phyloP scores from a whole-genome alignment of 306 rosid genomes.

The Prunus mongolica region DNA sequence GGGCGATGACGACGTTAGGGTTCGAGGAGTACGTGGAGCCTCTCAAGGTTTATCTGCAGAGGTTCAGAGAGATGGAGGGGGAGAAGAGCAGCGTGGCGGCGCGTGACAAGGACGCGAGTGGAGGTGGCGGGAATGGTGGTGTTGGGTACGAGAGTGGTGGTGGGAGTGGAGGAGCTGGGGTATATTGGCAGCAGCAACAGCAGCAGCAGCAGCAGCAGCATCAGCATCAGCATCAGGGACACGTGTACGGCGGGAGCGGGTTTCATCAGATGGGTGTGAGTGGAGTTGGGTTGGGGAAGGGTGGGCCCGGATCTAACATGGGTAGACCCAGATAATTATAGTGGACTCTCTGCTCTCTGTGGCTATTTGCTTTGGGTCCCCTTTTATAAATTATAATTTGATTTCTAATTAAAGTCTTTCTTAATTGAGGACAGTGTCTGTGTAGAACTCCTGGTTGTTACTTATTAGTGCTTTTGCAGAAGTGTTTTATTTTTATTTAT shows the following conservation, averaged over 20 bases:
- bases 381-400: not conserved
- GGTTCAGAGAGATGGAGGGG: constrained; percentile 78
- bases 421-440: not conserved
- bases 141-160: constrained; percentile 27
- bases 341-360: not conserved
- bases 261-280: constrained; percentile 51
- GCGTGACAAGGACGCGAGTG: constrained; percentile 52
- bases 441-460: not conserved
- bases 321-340: constrained; percentile 33
- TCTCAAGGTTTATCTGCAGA: constrained; percentile 66
- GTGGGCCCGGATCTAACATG: constrained; percentile 49
- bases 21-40: constrained; percentile 90
- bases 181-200: constrained; percentile 7
- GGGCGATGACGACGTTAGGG: constrained; percentile 91
- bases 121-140: constrained; percentile 15
- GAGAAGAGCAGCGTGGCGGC: constrained; percentile 57
- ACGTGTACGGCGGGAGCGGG: constrained; percentile 64
- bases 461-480: not conserved
- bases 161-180: constrained; percentile 8
- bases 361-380: not conserved
- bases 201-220: constrained; percentile 9
- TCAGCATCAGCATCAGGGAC: constrained; percentile 49
- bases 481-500: not conserved
- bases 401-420: not conserved
- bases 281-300: constrained; percentile 57